Base-by-base conservation (phyloP, 208 protist genomes). In the Trypanosoma scelopori region DNA sequence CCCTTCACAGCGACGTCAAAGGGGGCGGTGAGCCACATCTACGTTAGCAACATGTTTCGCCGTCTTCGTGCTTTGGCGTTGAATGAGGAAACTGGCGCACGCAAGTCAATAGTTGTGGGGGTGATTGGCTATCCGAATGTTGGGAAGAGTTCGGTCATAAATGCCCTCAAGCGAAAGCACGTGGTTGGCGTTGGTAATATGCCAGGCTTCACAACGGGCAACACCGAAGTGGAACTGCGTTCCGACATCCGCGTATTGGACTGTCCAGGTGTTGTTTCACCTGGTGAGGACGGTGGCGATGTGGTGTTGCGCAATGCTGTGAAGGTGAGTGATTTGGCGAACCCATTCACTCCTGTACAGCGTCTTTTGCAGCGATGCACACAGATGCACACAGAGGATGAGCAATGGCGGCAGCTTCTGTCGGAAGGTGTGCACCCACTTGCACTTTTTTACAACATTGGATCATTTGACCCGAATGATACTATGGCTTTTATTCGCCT, bases 41-140 rank as follows among this genome's bases (percentile, higher is more conserved):
- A 92, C 63, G 73, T 93, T 12, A 39, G 65, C 41, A 90, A 91
- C 55, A 55, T 99, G 41, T 92, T 99, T 35, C 71, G 93, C 50
- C 71, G 94, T 5, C 79, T 99, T 11, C 97, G 97, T 61, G 89
- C 90, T 42, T 88, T 98, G 45, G 66, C 75, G 65, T 50, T 75
- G 37, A 93, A 71, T 37, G 80, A 85, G 6, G 87, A 94, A 58
- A 91, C 79, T 35, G 77, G 81, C 15, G 92, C 82, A 11, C 85
- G 87, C 68, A 95, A 92, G 65, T 63, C 87, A 5, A 97, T 99
- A 58, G 90, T 93, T 20, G 98, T 99, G 16, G 97, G 98, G 49
- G 94, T 98, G 35, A 98, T 98, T 81, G 98, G 98, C 32, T 99
- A 98, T 69, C 98, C 98, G 27, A 99, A 99, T 71, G 98, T 99